Base-by-base conservation (phyloP, 2,329 filamentous ascomycete species). In the Aureobasidium sp. region DNA sequence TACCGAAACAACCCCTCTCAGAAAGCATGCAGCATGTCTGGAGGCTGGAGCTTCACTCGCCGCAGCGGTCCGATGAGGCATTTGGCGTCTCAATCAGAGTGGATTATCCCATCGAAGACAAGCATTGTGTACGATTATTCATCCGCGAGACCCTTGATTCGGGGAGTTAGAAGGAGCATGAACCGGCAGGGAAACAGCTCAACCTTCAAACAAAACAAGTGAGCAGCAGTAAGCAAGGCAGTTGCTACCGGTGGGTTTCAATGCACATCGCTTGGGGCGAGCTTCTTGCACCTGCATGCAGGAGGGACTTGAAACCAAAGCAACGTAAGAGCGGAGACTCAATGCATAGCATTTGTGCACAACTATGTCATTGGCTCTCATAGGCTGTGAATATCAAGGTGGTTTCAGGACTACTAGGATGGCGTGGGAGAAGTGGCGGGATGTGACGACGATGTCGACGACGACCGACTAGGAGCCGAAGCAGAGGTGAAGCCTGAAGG, bases 251-350 rank as follows among this genome's bases (percentile, higher is more conserved):
- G 56, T 41, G 3, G 52, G 47, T 61, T 44, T 52, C 57, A 61
- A 52, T 61, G 56, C 56, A 47, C 27, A 59, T 59, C 56, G 56
- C 56, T 50, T 50, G 56, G 46, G 10, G 46, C 56, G 56, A 51
- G 57, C 57, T 51, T 61, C 41, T 61, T 59, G 56, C 56, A 52
- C 20, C 46, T 61, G 57, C 57, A 61, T 52, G 57, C 57, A 52
- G 36, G 3, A 61, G 23, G 36, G 17, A 61, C 55, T 50, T 61
- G 57, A 61, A 61, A 61, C 57, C 57, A 36, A 50, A 61, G 47
- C 57, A 61, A 61, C 46, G 47, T 34, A 52, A 61, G 39, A 61
- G 57, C 57, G 57, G 57, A 61, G 57, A 61, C 42, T 36, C 5
- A 23, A 48, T 50, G 56, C 44, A 59, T 50, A 44, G 20, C 44